Conservation (phyloP, 2,329 filamentous ascomycete genomes). For the Alternaria sp. region DNA sequence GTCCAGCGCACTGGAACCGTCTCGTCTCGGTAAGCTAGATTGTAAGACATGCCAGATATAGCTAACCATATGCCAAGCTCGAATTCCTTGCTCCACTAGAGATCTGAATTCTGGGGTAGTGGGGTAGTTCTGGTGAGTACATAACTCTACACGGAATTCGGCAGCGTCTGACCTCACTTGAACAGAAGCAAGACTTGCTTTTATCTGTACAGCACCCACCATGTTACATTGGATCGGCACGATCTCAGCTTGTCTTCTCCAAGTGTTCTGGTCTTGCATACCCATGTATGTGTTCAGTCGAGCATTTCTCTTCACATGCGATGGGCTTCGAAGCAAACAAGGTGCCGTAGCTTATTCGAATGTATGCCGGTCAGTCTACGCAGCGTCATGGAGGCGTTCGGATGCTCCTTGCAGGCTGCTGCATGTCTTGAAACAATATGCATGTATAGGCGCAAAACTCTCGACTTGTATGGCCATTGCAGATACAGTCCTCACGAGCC, state of each 20-base stretch:
- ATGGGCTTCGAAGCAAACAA: not conserved
- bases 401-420: not conserved
- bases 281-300: not conserved
- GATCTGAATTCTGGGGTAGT: slow-evolving; percentile 20
- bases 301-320: not conserved
- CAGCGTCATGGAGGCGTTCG: not conserved
- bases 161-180: slow-evolving; percentile 10
- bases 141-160: not conserved
- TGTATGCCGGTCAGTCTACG: not conserved
- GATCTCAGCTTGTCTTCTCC: not conserved
- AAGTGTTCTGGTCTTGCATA: not conserved
- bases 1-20: slow-evolving; percentile 44
- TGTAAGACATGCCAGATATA: slow-evolving; percentile 5
- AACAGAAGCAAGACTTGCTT: slow-evolving; percentile 3
- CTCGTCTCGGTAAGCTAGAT: slow-evolving; percentile 25
- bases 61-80: slow-evolving; percentile 29
- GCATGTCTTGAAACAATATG: not conserved
- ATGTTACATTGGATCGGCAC: slow-evolving; percentile 4
- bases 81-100: slow-evolving; percentile 30
- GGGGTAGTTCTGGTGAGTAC: slow-evolving; percentile 1
- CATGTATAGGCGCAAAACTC: not conserved
- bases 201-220: not conserved
- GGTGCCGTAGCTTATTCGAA: not conserved
- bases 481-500: not conserved
- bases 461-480: not conserved